Evolutionary conservation across 805 yeast species (phyloP).

Genomic region (Lachancea waltii): DNA sequence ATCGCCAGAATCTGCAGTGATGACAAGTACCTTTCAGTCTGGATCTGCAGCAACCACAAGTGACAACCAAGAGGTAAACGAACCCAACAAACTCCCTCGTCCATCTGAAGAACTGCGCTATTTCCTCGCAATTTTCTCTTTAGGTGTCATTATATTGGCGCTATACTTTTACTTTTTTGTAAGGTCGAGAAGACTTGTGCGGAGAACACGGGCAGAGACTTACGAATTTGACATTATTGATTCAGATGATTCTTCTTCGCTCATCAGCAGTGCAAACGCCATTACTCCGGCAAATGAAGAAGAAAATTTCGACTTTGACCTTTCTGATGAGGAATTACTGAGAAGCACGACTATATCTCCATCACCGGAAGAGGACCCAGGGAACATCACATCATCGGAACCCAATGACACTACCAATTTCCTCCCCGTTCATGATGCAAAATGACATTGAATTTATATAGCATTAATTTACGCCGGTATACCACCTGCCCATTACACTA

Average conservation of each 20-base stretch:
- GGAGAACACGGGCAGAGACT: constrained; percentile 60
- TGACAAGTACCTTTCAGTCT: too few relatives aligned
- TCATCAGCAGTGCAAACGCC: constrained; percentile 18
- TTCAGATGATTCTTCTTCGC: constrained; percentile 32
- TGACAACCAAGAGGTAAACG: constrained; percentile 16
- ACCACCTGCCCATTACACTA: too few relatives aligned
- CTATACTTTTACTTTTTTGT: constrained; percentile 41
- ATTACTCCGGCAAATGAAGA: constrained; percentile 13
- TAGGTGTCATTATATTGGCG: constrained; percentile 48
- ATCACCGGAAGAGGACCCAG: not conserved
- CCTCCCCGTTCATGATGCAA: too few relatives aligned
- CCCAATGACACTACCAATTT: too few relatives aligned
- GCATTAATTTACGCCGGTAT: too few relatives aligned
- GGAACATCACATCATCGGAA: too few relatives aligned
- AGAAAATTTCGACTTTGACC: constrained; percentile 31
- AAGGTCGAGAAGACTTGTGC: constrained; percentile 37
- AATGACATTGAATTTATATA: too few relatives aligned
- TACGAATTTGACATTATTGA: constrained; percentile 75
- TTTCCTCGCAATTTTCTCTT: constrained; percentile 49
- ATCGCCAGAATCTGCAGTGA: constrained; percentile 6
- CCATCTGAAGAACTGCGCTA: constrained; percentile 51
- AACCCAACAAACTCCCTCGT: constrained; percentile 32
- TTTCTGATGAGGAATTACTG: constrained; percentile 28
- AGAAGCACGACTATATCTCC: constrained; percentile 6
- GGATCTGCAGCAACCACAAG: constrained; percentile 2